Evolutionary conservation across 768 basidiomycete genomes (phyloP), one percentile per base, ranked within the genome.

Genomic region (Lactarius sanguifluus): DNA sequence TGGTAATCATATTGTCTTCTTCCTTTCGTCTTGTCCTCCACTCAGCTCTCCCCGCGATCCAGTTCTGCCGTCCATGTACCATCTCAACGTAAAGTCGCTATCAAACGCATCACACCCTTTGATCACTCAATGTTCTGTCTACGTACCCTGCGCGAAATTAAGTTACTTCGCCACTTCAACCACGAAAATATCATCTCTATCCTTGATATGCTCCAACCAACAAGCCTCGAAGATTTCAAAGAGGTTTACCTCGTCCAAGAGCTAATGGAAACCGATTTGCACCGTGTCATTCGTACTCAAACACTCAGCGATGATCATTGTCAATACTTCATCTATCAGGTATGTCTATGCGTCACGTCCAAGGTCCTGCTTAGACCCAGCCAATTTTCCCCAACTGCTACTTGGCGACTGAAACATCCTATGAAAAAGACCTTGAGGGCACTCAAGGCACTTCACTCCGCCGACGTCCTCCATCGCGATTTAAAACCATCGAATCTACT

Each of bases 261-360:
- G 75, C 80, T 93, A 70, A 86, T 96, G 87, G 96, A 97, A 78
- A 96, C 94, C 0, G 96, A 98, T 79, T 80, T 98, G 71, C 95
- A 98, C 75, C 88, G 96, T 62, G 97, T 99, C 57, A 98, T 99
- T 72, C 84, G 93, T 30, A 96, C 97, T 0, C 96, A 98, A 77
- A 86, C 91, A 66, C 82, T 99, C 50, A 91, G 89, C 65, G 96
- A 98, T 74, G 95, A 98, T 74, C 96, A 98, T 75, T 90, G 88
- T 71, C 94, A 98, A 77, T 99, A 99, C 76, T 98, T 99, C 75
- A 89, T 96, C 70, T 99, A 99, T 76, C 96, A 98, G 83, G 89
- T 87, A 68, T 59, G 79, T 75, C 64, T 45, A 57, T 52, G 71
- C 62, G 57, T 56, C 7, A 47, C 8, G 23, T 54, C 20, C 54